phyloP scores from a whole-genome alignment of 73 alveolate species.

The Halteria grandinella region DNA sequence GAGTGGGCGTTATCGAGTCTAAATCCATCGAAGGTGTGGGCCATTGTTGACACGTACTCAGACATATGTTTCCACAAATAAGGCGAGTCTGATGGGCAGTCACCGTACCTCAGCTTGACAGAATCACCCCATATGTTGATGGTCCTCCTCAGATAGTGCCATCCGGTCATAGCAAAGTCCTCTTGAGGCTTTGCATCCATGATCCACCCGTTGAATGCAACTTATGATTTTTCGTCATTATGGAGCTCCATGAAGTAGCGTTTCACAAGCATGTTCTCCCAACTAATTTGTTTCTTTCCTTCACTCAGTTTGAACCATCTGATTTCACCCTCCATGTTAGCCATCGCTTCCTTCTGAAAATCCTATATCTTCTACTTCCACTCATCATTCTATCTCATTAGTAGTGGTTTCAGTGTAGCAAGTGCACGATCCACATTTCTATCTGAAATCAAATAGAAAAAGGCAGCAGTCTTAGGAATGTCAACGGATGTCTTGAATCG shows the following conservation, averaged over 20 bases:
- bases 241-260: constrained; percentile 78
- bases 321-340: constrained; percentile 75
- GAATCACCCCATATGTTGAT: constrained; percentile 95
- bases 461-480: background rate
- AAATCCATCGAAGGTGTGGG: constrained; percentile 90
- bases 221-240: constrained; percentile 62
- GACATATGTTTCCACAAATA: constrained; percentile 92
- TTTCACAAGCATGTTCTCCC: constrained; percentile 59
- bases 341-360: constrained; percentile 62
- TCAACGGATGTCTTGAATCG: background rate
- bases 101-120: constrained; percentile 93
- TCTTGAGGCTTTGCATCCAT: constrained; percentile 84
- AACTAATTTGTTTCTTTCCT: constrained; percentile 50
- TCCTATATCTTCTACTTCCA: constrained; percentile 58
- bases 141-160: constrained; percentile 94
- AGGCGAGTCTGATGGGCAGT: constrained; percentile 82
- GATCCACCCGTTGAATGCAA: constrained; percentile 87
- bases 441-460: background rate
- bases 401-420: constrained; percentile 33
- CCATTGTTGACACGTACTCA: constrained; percentile 90
- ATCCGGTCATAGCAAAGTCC: constrained; percentile 87
- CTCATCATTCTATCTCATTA: constrained; percentile 59
- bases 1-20: constrained; percentile 98
- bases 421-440: constrained; percentile 26
- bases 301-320: constrained; percentile 68